A percentile compares a stretch with the other conserved stretches of the same genome.
Conservation (phyloP, 805 yeast species). For the Sugiyamaella americana region DNA sequence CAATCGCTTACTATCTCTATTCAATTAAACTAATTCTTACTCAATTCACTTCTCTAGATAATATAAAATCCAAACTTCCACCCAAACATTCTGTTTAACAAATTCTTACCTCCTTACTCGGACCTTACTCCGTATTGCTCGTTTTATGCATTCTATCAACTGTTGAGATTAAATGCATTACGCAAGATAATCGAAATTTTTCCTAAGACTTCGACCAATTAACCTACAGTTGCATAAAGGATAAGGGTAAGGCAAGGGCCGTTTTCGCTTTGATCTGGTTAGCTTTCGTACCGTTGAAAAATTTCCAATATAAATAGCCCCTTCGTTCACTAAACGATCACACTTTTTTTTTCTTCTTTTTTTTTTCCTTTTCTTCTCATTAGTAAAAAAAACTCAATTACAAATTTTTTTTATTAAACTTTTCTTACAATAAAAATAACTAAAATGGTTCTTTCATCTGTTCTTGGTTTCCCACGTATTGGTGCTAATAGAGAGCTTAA, state of each 20-base stretch:
- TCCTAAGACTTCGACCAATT: neutral
- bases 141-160: too few relatives aligned
- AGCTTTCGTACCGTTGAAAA: neutral
- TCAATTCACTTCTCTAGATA: too few relatives aligned
- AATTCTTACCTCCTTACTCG: too few relatives aligned
- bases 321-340: neutral
- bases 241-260: neutral
- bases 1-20: too few relatives aligned
- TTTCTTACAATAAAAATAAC: neutral
- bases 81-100: too few relatives aligned
- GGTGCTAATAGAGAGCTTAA: constrained; percentile 99
- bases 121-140: too few relatives aligned
- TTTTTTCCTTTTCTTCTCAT: neutral
- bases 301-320: too few relatives aligned
- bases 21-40: too few relatives aligned
- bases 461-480: constrained; percentile 99
- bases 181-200: neutral
- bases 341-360: constrained; percentile 1
- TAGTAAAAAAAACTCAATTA: neutral
- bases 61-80: too few relatives aligned
- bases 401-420: neutral
- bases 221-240: neutral
- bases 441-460: constrained; percentile 89
- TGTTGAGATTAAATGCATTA: too few relatives aligned
- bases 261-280: neutral